Base-by-base conservation (phyloP, 306 rosid genomes). In the Spatholobus suberectus region DNA sequence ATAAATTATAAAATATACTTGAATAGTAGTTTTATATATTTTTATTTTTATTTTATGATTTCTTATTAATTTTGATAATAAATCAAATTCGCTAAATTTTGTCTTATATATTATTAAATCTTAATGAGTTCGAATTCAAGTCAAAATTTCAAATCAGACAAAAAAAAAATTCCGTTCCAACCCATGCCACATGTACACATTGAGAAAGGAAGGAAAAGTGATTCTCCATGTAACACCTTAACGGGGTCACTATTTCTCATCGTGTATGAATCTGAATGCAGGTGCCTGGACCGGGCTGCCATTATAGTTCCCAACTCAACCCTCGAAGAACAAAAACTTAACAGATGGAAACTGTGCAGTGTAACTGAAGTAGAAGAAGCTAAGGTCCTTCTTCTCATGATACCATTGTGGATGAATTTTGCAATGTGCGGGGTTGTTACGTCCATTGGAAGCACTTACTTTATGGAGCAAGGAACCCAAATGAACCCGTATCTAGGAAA, bases 241-340 rank as follows among this genome's bases (percentile, higher is more conserved):
- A 41, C 47, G 1, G 13, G 6, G 9, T 51, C 1, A 6, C 69
- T 27, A 62, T 13, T 61, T 61, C 40, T 61, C 2, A 61, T 61
- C 40, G 27, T 27, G 40, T 27, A 61, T 4, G n/a, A 29, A 63
- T 29, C 32, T 41, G 5, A 4, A 44, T 57, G 11, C 81, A 79
- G 85, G 55, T 88, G 77, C 23, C 69, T 88, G 5, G 87, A 88
- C 81, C 82, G 73, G 78, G 90, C 88, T 14, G 83, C 89, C 13
- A 74, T 80, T 61, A 11, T 58, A 55, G 11, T 18, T 9, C 6
- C 68, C 37, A 49, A 13, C 54, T 2, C 51, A 70, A 70, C 35
- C 35, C 20, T 6, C 1, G 57, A 70, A 70, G 21, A 70, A 46
- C 85, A 76, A n/a, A 32, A 69, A 34, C 3, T 37, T 1, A 51